Percentiles rank a stretch among this genome's conserved stretches.
These are phyloP conservation scores for Pezicula radicicola DNA, from an alignment of 2,329 filamentous ascomycete species.

Conservation along the genomic window DNA sequence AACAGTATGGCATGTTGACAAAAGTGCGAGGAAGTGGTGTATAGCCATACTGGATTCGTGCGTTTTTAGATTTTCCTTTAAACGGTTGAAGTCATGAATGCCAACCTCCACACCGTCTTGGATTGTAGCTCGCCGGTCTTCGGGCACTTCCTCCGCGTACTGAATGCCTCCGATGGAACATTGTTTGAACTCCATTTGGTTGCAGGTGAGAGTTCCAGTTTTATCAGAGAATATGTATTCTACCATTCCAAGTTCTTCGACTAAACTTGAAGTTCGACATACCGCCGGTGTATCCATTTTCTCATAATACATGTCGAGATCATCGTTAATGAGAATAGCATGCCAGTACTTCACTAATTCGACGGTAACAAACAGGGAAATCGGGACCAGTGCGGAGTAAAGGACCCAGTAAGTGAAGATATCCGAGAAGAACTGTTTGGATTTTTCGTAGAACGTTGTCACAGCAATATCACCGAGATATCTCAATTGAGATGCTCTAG, in stretches of 20 bases:
- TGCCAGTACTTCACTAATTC: constrained; percentile 98
- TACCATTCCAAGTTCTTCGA: constrained; percentile 96
- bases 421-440: constrained; percentile 83
- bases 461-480: constrained; percentile 71
- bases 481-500: constrained; percentile 55
- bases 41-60: constrained; percentile 60
- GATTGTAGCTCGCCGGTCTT: constrained; percentile 79
- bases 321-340: constrained; percentile 95
- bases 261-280: constrained; percentile 91
- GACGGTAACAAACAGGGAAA: constrained; percentile 95
- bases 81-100: constrained; percentile 64
- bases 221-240: constrained; percentile 99
- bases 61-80: constrained; percentile 56
- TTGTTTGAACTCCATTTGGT: constrained; percentile 98
- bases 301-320: constrained; percentile 97
- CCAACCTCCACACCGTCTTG: constrained; percentile 73
- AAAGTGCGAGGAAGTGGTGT: constrained; percentile 81
- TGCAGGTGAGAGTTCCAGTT: constrained; percentile 95
- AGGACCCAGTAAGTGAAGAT: constrained; percentile 98
- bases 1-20: constrained; percentile 93
- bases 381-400: constrained; percentile 93
- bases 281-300: constrained; percentile 93
- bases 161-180: constrained; percentile 91
- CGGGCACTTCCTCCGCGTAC: constrained; percentile 87
- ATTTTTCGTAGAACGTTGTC: constrained; percentile 51